Base-by-base conservation (phyloP, 75 land plant genomes). In the Cryptomeria japonica region DNA sequence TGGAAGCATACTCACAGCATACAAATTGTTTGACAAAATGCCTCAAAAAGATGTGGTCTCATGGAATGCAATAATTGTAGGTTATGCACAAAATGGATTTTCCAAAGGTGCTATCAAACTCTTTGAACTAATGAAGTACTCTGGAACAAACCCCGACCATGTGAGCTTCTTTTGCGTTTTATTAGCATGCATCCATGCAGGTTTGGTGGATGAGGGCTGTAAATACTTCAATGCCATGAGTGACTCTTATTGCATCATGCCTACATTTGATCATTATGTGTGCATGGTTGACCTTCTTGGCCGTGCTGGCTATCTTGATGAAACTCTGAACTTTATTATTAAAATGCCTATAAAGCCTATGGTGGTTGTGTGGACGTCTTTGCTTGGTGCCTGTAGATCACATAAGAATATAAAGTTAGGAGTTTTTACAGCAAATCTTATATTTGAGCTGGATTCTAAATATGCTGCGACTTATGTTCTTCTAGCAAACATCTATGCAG, bases 61-160 rank as follows among this genome's bases (percentile, higher is more conserved):
- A 12, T 89, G 89, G 87, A 89, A 36, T 36, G 56, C 82, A 3
- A 87, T 89, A 78, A 73, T 89, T 38, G 19, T 25, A n/a, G 89
- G 46, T 13, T 86, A 75, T 75, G 89, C 83, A 39, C 37, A 28
- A 18, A 47, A 89, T 82, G 90, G 89, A 22, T 46, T 51, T 28
- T 36, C 25, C 19, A 41, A 47, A 49, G 39, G 56, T 5, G 84
- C 90, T 39, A 19, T 78, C 25, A n/a, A 16, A 42, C 31, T 80
- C 4, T 87, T 36, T 61, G 44, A 79, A 19, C 34, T 58, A 39
- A 89, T 89, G 90, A 84, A 73, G 41, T 36, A 2, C 37, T 22
- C 31, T 9, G 82, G 84, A 31, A 61, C 68, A n/a, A 0, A 49
- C 7, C 88, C 89, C 15, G 70, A 85, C 25, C 38, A 12, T 5